A percentile compares a stretch with the other conserved stretches of the same genome.
phyloP scores from a whole-genome alignment of 805 yeast species.

The Sugiyamaella americana region DNA sequence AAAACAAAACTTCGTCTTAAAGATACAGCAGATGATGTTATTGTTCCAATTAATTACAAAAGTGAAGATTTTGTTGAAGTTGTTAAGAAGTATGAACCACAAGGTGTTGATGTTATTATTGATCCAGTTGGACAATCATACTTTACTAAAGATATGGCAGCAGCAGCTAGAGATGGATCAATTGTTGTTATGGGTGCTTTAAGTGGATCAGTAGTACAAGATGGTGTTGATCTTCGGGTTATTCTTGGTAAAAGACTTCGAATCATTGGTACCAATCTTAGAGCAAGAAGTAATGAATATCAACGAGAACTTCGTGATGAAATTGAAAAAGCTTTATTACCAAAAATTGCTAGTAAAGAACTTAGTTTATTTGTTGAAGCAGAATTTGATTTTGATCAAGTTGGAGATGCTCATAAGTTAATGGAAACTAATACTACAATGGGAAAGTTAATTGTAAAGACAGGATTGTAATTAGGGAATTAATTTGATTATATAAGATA shows the following conservation, averaged over 20 bases:
- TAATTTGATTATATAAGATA: too few relatives aligned
- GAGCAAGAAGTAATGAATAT: conserved; percentile 25
- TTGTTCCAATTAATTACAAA: conserved; percentile 27
- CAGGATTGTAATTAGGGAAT: too few relatives aligned
- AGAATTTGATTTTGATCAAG: conserved; percentile 21
- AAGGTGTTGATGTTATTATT: conserved; percentile 27
- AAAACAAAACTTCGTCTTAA: conserved; percentile 16
- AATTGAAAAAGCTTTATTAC: conserved; percentile 24
- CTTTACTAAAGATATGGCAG: conserved; percentile 21
- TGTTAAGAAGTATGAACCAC: conserved; percentile 19
- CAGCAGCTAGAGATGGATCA: conserved; percentile 26
- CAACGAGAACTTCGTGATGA: conserved; percentile 23
- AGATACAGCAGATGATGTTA: conserved; percentile 22
- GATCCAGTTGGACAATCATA: conserved; percentile 30
- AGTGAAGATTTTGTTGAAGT: conserved; percentile 24
- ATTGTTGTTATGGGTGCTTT: conserved; percentile 26
- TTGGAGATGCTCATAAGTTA: conserved; percentile 26
- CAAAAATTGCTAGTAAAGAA: conserved; percentile 23
- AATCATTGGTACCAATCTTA: conserved; percentile 29
- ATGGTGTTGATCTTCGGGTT: conserved; percentile 19
- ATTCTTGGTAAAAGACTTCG: conserved; percentile 26
- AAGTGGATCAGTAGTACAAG: conserved; percentile 21
- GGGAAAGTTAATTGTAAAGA: conserved; percentile 27
- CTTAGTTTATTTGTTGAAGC: conserved; percentile 23
- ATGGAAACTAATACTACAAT: conserved; percentile 26